phyloP scores from a whole-genome alignment of 116 monocot genomes.

The Posidonia oceanica region DNA sequence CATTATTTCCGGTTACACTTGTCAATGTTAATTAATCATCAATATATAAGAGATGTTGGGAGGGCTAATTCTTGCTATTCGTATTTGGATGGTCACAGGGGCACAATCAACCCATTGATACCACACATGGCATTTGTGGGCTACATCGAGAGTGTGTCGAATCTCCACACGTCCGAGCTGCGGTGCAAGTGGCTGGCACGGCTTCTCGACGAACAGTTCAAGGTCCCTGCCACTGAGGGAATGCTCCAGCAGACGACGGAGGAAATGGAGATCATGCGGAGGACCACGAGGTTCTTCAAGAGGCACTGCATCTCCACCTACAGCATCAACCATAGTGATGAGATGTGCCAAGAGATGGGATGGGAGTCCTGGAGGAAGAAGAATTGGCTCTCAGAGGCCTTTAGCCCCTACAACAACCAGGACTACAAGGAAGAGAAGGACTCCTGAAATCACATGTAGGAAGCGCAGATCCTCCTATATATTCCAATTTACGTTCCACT shows the following conservation, averaged over 20 bases:
- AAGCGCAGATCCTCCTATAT: too few relatives aligned
- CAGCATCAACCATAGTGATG: slow-evolving; percentile 91
- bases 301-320: slow-evolving; percentile 92
- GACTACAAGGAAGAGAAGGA: slow-evolving; percentile 59
- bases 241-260: slow-evolving; percentile 41
- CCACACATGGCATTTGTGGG: slow-evolving; percentile 92
- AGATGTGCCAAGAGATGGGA: slow-evolving; percentile 84
- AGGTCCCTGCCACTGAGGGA: slow-evolving; percentile 32
- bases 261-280: slow-evolving; percentile 61
- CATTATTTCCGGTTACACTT: too few relatives aligned
- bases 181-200: slow-evolving; percentile 73
- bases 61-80: too few relatives aligned
- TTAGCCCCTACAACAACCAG: slow-evolving; percentile 60
- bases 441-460: too few relatives aligned
- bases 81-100: slow-evolving; percentile 19
- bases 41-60: too few relatives aligned
- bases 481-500: too few relatives aligned
- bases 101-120: slow-evolving; percentile 71
- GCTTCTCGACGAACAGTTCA: slow-evolving; percentile 46
- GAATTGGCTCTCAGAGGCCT: slow-evolving; percentile 49
- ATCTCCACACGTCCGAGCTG: slow-evolving; percentile 87
- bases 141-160: slow-evolving; percentile 91
- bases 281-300: slow-evolving; percentile 78
- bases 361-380: slow-evolving; percentile 56
- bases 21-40: too few relatives aligned